Evolutionary conservation across 75 land plant species (phyloP), one percentile per base, ranked within the genome.

Genomic region (Cryptomeria japonica): DNA sequence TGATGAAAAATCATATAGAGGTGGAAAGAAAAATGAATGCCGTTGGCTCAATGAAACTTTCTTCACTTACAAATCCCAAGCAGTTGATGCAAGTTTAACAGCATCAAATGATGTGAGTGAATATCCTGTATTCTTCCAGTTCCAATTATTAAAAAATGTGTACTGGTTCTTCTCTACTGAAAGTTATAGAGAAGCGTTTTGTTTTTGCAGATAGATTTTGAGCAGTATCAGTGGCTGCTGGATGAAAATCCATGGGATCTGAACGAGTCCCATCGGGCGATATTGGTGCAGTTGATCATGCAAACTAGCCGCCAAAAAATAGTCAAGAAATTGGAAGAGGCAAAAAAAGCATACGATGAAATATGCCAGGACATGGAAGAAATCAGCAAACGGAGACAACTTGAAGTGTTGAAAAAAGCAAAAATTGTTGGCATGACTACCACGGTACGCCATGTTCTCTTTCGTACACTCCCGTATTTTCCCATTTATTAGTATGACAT

Each of bases 391-490:
- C 64, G 84, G 28, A 84, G 88, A 55, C 85, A 89, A 86, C 82
- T 90, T 31, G 64, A 86, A n/a, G 70, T 90, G 37, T 61, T 90
- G 31, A 61, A 68, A 34, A 85, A 89, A 34, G 86, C 91, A 32
- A 90, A 90, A 41, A 89, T 89, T 25, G 84, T 88, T 22, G 90
- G 90, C 55, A 89, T 89, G 90, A 89, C 90, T 16, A 89, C 90
- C 12, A 89, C 90, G 61, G 91, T 79, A 87, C 47, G 89, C 16
- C 34, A 73, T 6, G 14, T 34, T 73, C 5, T 36, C 3, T 34
- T 73, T 34, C 0, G 2, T 3, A 72, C 31, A 3, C 32, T 72
- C 34, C 2, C 34, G 34, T 22, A 31, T 7, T n/a, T 28, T 6
- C 28, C 6, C 75, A 28, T 31, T 72, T 72, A 72, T 7, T 72